Percentiles rank a stretch among this genome's conserved stretches.
These are phyloP conservation scores for Schwanniomyces pseudopolymorphus DNA, from an alignment of 805 yeast genomes.

Conservation along the genomic window DNA sequence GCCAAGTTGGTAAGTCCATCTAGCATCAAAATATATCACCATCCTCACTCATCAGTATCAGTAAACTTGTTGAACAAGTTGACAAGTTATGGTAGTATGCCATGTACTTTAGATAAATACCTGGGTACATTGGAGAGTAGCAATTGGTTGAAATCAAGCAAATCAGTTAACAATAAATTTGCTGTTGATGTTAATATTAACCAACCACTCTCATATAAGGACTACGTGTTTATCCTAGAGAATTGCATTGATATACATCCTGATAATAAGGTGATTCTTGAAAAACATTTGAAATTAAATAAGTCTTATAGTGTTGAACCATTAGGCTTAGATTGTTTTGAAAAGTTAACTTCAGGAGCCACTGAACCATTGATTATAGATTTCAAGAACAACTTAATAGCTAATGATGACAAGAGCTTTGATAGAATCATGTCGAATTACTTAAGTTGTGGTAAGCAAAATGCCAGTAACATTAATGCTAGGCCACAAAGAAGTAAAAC, in stretches of 20 bases:
- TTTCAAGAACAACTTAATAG: conserved; percentile 38
- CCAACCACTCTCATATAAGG: conserved; percentile 20
- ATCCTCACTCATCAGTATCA: conserved; percentile 24
- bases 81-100: conserved; percentile 17
- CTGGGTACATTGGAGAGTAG: not conserved
- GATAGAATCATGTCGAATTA: conserved; percentile 42
- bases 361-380: conserved; percentile 32
- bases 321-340: conserved; percentile 10
- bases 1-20: not conserved
- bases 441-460: conserved; percentile 29
- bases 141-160: not conserved
- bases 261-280: conserved; percentile 26
- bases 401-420: conserved; percentile 37
- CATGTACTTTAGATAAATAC: conserved; percentile 7
- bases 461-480: conserved; percentile 7
- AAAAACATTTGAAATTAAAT: conserved; percentile 12
- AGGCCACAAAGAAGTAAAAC: conserved; percentile 1
- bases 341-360: conserved; percentile 1
- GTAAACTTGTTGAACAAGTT: conserved; percentile 24
- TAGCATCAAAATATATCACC: conserved; percentile 25
- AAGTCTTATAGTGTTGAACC: conserved; percentile 8
- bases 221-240: conserved; percentile 25
- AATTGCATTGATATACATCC: conserved; percentile 35
- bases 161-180: conserved; percentile 12
- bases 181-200: conserved; percentile 15